Base-by-base conservation (phyloP, 148 eudicot species). In the Linanthus parryae region DNA sequence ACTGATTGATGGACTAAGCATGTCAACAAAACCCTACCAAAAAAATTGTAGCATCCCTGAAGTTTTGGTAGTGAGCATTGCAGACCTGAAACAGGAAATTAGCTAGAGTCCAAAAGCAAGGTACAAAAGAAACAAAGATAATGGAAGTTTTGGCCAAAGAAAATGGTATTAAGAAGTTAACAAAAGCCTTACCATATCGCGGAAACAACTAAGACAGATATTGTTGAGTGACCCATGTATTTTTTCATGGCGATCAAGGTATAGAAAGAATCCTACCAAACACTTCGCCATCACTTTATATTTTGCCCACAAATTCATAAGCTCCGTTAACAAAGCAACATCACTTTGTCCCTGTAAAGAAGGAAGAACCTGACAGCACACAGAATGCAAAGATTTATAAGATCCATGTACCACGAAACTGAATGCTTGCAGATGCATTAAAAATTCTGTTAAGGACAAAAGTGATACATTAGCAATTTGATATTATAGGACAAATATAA, bases 201-300 rank as follows among this genome's bases (percentile, higher is more conserved):
- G 64, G 49, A 65, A 65, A 29, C 58, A 58, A 28, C 24, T 9
- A 49, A 52, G 7, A 0, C 63, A 50, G 40, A 44, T 16, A 23
- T 50, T 51, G 19, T 34, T 3, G 28, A 65, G 70, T 7, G 58
- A 35, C 5, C 24, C 31, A 20, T 16, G 20, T 31, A 2, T 49
- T 20, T 28, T 20, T 12, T 27, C 50, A 34, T 49, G 29, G 21
- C 70, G 52, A 33, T 65, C 70, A 37, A 65, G 64, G 58, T 58
- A 65, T 13, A 50, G 39, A 38, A 65, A 65, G 40, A 65, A 31
- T 25, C 63, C 58, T 43, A 39, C 56, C 62, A 64, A 56, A 49
- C 48, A 64, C 48, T 47, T 56, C 1, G 49, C 55, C 68, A 64
- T 64, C 29, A 29, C 36, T n/a, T 64, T 56, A 52, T 64, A 64